Conservation (phyloP, 2,329 filamentous ascomycete species). For the Colletotrichum melonis region DNA sequence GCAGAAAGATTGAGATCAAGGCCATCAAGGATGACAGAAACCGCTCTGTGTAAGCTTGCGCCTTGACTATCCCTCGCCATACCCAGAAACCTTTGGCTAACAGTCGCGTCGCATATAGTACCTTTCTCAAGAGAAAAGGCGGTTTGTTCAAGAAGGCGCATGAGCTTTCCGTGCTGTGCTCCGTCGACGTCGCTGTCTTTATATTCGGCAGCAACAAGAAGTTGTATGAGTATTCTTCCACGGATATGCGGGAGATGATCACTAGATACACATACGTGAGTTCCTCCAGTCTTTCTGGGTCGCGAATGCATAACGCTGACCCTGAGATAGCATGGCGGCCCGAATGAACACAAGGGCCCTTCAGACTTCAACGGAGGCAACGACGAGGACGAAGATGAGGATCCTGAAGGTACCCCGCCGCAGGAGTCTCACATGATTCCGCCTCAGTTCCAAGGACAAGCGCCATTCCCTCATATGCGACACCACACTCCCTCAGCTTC, state of each 20-base stretch:
- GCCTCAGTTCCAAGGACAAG: slow-evolving; percentile 75
- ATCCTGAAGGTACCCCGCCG: slow-evolving; percentile 79
- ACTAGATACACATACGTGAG: slow-evolving; percentile 90
- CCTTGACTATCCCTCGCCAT: background rate
- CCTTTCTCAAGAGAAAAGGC: slow-evolving; percentile 98
- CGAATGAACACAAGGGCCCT: slow-evolving; percentile 97
- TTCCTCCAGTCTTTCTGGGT: slow-evolving; percentile 39
- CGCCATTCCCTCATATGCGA: slow-evolving; percentile 82
- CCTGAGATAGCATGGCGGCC: slow-evolving; percentile 79
- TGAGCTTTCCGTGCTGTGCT: slow-evolving; percentile 96
- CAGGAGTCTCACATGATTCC: slow-evolving; percentile 74
- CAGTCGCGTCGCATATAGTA: slow-evolving; percentile 64
- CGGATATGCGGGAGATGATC: slow-evolving; percentile 92
- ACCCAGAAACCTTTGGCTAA: slow-evolving; percentile 5
- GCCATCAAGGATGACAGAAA: slow-evolving; percentile 99
- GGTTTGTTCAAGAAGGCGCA: slow-evolving; percentile 99
- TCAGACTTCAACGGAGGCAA: slow-evolving; percentile 89
- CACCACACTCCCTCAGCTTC: slow-evolving; percentile 88
- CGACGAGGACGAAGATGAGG: slow-evolving; percentile 86
- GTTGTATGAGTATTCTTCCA: slow-evolving; percentile 96
- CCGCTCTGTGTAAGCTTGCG: slow-evolving; percentile 87
- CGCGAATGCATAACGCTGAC: slow-evolving; percentile 31
- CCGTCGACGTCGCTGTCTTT: slow-evolving; percentile 97
- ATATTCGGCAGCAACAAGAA: slow-evolving; percentile 99
- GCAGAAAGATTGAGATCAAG: slow-evolving; percentile 99